Percentiles rank a stretch among this genome's conserved stretches.
phyloP scores from a whole-genome alignment of 768 basidiomycete genomes.

The Termitomyces sp. region DNA sequence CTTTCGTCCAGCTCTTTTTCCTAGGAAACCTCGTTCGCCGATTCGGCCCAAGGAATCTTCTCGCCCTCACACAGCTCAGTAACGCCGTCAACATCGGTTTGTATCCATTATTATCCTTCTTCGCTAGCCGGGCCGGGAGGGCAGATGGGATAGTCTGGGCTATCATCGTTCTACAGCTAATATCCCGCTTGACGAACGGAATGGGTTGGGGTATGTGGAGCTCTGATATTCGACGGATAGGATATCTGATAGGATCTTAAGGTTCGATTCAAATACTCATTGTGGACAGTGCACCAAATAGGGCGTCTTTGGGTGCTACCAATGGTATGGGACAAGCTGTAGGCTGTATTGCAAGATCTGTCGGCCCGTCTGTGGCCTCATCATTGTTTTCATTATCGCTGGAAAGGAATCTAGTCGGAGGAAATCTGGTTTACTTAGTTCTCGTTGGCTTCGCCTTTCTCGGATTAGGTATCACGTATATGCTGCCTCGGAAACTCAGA shows the following conservation, averaged over 20 bases:
- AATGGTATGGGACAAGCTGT: slow-evolving; percentile 54
- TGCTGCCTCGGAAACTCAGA: slow-evolving; percentile 11
- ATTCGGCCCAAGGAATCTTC: slow-evolving; percentile 43
- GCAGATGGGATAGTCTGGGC: slow-evolving; percentile 25
- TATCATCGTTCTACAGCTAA: slow-evolving; percentile 27
- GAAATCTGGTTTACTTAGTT: slow-evolving; percentile 28
- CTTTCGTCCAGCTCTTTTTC: slow-evolving; percentile 41
- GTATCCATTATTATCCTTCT: slow-evolving; percentile 28
- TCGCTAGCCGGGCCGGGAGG: slow-evolving; percentile 26
- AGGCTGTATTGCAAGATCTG: slow-evolving; percentile 37
- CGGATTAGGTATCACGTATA: slow-evolving; percentile 9
- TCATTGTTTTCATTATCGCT: slow-evolving; percentile 37
- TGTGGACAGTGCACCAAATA: slow-evolving; percentile 36
- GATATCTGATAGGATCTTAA: slow-evolving; percentile 18
- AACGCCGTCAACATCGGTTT: slow-evolving; percentile 15
- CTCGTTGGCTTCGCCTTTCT: slow-evolving; percentile 15
- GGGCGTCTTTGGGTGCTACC: slow-evolving; percentile 40
- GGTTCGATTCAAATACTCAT: slow-evolving; percentile 42
- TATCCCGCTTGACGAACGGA: slow-evolving; percentile 20
- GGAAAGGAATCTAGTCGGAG: slow-evolving; percentile 29
- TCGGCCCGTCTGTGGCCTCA: slow-evolving; percentile 33
- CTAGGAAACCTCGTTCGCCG: slow-evolving; percentile 38
- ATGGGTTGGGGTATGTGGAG: slow-evolving; percentile 29
- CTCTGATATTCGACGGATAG: not conserved
- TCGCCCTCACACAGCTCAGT: slow-evolving; percentile 22